phyloP scores from a whole-genome alignment of 1,284 basidiomycete species.

The Leccinum griseonigrum region DNA sequence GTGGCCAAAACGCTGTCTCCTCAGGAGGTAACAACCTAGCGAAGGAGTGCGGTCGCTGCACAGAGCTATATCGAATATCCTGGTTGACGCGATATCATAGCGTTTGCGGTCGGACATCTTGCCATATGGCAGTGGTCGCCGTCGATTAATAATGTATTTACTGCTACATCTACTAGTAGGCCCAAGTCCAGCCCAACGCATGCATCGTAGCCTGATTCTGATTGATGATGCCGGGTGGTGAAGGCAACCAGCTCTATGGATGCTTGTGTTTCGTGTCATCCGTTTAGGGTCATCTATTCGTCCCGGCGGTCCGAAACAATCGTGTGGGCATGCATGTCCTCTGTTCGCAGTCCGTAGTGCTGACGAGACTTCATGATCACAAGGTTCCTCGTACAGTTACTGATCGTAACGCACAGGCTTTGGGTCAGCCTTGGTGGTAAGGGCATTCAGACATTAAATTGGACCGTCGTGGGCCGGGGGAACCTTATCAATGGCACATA shows the following conservation, averaged over 20 bases:
- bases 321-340: no score
- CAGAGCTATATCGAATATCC: constrained; percentile 67
- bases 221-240: not conserved
- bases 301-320: not conserved
- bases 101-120: not conserved
- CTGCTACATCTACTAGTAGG: constrained; percentile 18
- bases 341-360: no score
- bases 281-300: not conserved
- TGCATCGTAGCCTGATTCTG: constrained; percentile 3
- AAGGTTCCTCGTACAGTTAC: no score
- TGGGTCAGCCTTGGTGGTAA: no score
- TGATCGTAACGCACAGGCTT: no score
- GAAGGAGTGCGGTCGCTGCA: constrained; percentile 79
- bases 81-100: constrained; percentile 54
- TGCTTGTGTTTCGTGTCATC: not conserved
- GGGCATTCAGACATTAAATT: no score
- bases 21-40: constrained; percentile 54
- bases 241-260: not conserved
- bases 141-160: constrained; percentile 14
- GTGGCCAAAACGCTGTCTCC: constrained; percentile 42
- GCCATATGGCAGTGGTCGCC: not conserved
- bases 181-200: constrained; percentile 7
- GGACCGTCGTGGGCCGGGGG: no score
- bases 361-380: no score
- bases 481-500: no score